Evolutionary conservation across 1,284 basidiomycete genomes (phyloP), one percentile per base, ranked within the genome.

Genomic region (Ceratobasidium sp.): DNA sequence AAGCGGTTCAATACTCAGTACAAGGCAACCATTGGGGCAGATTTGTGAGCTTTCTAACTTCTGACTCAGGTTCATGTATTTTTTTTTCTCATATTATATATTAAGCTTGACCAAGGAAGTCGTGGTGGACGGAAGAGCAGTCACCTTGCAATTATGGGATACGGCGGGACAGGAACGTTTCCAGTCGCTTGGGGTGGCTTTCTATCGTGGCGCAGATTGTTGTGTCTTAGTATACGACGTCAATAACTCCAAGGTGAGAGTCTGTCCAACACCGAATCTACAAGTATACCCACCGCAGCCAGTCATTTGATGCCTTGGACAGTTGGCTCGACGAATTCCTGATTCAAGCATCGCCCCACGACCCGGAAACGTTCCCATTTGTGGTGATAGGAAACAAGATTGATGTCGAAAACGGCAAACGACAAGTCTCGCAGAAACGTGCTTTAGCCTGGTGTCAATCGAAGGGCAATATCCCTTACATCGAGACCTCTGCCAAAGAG

Each of bases 121-220:
- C 74, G 96, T 98, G 88, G 96, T 99, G 53, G 97, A 99, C 81
- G 97, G 99, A 84, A 90, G 96, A 64, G 88, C 97, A 73, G 97
- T 99, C 71, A 99, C 97, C 19, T 99, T 99, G 97, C 97, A 98
- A 91, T 87, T 99, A 65, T 99, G 97, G 97, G 97, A 99, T 82
- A 99, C 97, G 51, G 97, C 97, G 11, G 97, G 97, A 47, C 97
- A 99, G 85, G 97, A 99, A 84, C 94, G 97, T 71, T 99, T 99
- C 89, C 97, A 99, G 84, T 98, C 96, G 6, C 90, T 99, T 63
- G 97, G 97, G 57, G 97, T 98, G 45, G 97, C 97, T 4, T 99
- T 99, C 86, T 99, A 99, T 85, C 93, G 97, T 78, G 97, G 97
- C 57, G 97, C 97, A 41, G 97, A 99, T 83, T 99, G 97, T 86